Evolutionary conservation across 192 early-diverging fungal genomes (phyloP), one percentile per base, ranked within the genome.

Genomic region (Coemansia sp.): DNA sequence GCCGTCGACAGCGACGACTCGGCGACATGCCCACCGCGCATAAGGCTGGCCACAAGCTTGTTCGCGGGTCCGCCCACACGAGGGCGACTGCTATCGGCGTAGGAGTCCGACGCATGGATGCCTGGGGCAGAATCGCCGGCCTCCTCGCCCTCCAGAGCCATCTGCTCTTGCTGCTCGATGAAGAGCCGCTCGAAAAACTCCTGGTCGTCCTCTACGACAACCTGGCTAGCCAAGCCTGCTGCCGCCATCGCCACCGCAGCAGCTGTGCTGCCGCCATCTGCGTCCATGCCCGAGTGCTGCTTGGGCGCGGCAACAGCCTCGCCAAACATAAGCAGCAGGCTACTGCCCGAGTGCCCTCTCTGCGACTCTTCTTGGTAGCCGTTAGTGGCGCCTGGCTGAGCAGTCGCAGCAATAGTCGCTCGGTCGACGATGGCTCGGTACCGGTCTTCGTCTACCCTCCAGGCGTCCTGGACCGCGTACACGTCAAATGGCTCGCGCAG

Each of bases 191-290:
- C 90, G 49, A 96, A 82, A 82, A 98, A 98, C 2, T 77, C 76
- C 75, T 98, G 94, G 67, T 98, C 94, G 58, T 94, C 90, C 74
- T 96, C 94, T 12, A 93, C 91, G 0, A 76, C 73, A 12, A 94
- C 87, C n/a, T 85, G 66, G 35, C 85, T 77, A 64, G 89, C 87
- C 65, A 87, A 84, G 20, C 64, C 68, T 20, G 72, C 68, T 12
- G 67, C 74, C 0, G 81, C 74, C 1, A 68, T 67, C 3, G 87
- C 67, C 2, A 83, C 77, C 7, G 89, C 88, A 43, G 80, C 80
- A 14, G 68, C 76, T n/a, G 74, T 71, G 11, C 72, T 65, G 51
- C 76, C 64, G 11, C 73, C 74, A 54, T 88, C 71, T 31, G 72
- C 66, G 60, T 90, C 84, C 8, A 83, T 78, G n/a, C 89, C 89